These are phyloP conservation scores for Phytophthora agathidicida DNA, from an alignment of 352 stramenopile genomes.

Conservation along the genomic window DNA sequence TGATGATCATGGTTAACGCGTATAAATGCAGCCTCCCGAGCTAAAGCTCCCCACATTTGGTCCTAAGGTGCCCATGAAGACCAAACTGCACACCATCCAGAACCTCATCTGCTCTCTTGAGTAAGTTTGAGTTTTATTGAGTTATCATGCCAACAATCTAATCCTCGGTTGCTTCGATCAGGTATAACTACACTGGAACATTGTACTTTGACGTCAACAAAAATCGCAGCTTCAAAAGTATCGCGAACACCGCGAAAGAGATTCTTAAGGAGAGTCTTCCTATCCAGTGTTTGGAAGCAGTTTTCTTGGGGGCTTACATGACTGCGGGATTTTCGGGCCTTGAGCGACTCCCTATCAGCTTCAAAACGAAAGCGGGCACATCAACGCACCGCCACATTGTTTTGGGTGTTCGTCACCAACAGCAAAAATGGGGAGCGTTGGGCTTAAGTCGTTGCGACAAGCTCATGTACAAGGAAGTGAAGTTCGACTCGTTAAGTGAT, in stretches of 20 bases:
- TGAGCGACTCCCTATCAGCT: slow-evolving; percentile 86
- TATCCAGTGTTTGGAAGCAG: slow-evolving; percentile 90
- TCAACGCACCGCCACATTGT: slow-evolving; percentile 85
- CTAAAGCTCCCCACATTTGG: slow-evolving; percentile 68
- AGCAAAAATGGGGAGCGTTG: slow-evolving; percentile 83
- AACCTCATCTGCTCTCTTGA: slow-evolving; percentile 73
- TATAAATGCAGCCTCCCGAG: slow-evolving; percentile 45
- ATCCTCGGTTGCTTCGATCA: slow-evolving; percentile 12
- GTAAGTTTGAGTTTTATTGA: slow-evolving; percentile 41
- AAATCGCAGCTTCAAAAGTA: slow-evolving; percentile 90
- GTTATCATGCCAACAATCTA: neutral
- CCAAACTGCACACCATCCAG: slow-evolving; percentile 61
- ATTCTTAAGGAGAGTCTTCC: slow-evolving; percentile 84
- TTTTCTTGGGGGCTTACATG: slow-evolving; percentile 85
- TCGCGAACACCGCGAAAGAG: slow-evolving; percentile 85
- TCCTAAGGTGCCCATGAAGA: slow-evolving; percentile 65
- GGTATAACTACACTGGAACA: slow-evolving; percentile 89
- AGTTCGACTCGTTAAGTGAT: slow-evolving; percentile 78
- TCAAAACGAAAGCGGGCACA: slow-evolving; percentile 73
- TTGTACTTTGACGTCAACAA: slow-evolving; percentile 90
- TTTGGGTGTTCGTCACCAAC: slow-evolving; percentile 71
- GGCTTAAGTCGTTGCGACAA: slow-evolving; percentile 83
- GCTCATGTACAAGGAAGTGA: slow-evolving; percentile 89
- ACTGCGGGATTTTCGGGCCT: slow-evolving; percentile 71
- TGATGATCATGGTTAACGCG: neutral